Conservation (phyloP, 192 early-diverging fungal genomes). For the Helicostylum pulchrum region DNA sequence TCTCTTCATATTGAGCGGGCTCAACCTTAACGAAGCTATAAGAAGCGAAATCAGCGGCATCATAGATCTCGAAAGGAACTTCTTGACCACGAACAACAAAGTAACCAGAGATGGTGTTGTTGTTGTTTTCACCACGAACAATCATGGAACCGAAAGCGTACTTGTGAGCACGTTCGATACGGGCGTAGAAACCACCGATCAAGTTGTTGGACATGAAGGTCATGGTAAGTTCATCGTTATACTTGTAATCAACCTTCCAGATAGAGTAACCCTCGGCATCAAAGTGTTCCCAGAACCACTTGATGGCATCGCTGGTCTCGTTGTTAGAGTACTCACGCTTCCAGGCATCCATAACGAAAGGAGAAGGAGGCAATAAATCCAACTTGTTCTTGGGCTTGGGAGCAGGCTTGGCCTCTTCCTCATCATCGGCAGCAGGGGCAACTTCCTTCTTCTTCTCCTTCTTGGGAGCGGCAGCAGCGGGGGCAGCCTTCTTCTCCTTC, state of each 20-base stretch:
- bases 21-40: constrained; percentile 80
- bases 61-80: constrained; percentile 68
- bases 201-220: constrained; percentile 94
- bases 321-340: constrained; percentile 98
- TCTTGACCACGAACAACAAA: constrained; percentile 89
- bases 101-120: constrained; percentile 91
- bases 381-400: constrained; percentile 92
- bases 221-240: constrained; percentile 88
- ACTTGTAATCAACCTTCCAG: constrained; percentile 93
- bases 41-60: constrained; percentile 87
- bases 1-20: constrained; percentile 54
- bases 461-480: constrained; percentile 58
- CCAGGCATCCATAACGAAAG: constrained; percentile 88
- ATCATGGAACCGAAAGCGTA: constrained; percentile 90
- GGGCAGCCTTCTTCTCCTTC: constrained; percentile 61
- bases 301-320: constrained; percentile 80
- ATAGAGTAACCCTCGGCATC: constrained; percentile 88
- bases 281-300: constrained; percentile 94
- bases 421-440: constrained; percentile 48
- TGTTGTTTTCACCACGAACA: constrained; percentile 78
- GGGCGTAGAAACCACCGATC: constrained; percentile 89
- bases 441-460: constrained; percentile 48
- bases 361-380: constrained; percentile 80
- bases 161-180: constrained; percentile 89
- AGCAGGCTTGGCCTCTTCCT: constrained; percentile 60